Evolutionary conservation across 805 yeast species (phyloP).

Genomic region (Pichia sporocuriosa): DNA sequence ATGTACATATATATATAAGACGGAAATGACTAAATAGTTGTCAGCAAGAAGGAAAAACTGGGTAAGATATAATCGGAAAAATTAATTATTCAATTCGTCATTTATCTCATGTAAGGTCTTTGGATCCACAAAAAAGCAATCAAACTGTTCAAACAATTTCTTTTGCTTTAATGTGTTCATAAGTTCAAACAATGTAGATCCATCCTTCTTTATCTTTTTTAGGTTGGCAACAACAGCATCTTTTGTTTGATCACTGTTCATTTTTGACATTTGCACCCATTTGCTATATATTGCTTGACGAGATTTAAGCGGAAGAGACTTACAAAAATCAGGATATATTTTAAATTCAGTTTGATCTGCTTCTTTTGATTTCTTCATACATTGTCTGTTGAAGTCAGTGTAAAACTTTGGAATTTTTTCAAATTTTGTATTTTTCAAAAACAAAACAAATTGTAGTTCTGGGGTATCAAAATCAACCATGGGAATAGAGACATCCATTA

Average conservation of each 20-base stretch:
- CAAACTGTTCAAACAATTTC: not conserved
- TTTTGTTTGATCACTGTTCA: not conserved
- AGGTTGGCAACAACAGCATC: not conserved
- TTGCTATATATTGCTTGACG: constrained; percentile 1
- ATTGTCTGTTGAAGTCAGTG: constrained; percentile 18
- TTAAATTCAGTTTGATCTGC: not conserved
- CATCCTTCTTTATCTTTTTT: not conserved
- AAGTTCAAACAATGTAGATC: not conserved
- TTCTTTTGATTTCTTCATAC: not conserved
- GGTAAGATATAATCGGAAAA: too few species aligned
- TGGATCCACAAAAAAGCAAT: constrained; percentile 1
- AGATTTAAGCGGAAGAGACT: not conserved
- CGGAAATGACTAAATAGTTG: too few species aligned
- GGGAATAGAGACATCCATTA: too few species aligned
- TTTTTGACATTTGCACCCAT: not conserved
- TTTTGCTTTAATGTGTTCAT: not conserved
- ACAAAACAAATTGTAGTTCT: constrained; percentile 10
- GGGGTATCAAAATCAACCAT: constrained; percentile 1
- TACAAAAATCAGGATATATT: constrained; percentile 1
- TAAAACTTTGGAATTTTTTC: constrained; percentile 17
- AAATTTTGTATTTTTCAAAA: constrained; percentile 6
- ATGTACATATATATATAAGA: too few species aligned
- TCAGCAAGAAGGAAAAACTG: too few species aligned
- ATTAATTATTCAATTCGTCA: not conserved
- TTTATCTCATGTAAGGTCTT: not conserved